These are phyloP conservation scores for Botryosphaeria dothidea DNA, from an alignment of 2,329 filamentous ascomycete species.

Conservation along the genomic window DNA sequence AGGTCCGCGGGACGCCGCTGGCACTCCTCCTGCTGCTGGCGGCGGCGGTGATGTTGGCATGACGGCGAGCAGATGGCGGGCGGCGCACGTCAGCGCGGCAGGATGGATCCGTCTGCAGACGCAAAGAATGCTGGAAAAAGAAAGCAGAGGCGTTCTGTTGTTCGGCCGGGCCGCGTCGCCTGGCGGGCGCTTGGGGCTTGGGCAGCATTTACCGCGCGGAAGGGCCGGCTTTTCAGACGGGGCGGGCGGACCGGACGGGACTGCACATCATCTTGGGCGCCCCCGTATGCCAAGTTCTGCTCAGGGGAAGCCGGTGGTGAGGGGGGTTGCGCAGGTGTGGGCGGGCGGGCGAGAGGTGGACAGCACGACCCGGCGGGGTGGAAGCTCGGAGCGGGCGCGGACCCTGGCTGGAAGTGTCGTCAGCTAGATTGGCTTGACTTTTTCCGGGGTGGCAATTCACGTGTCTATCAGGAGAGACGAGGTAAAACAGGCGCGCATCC, in stretches of 20 bases:
- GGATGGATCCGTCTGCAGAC: not conserved
- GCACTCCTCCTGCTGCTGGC: not conserved
- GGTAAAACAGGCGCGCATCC: constrained; percentile 8
- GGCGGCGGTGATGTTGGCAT: not conserved
- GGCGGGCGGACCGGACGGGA: constrained; percentile 7
- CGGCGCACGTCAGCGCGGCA: constrained; percentile 6
- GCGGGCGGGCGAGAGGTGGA: not conserved
- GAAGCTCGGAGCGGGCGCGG: constrained; percentile 5
- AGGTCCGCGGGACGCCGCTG: not conserved
- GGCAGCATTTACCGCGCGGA: constrained; percentile 13
- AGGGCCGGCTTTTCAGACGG: not conserved
- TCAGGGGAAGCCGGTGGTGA: not conserved
- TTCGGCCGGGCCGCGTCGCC: constrained; percentile 10
- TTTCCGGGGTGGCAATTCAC: constrained; percentile 1
- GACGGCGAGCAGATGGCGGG: not conserved
- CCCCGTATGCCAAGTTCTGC: not conserved
- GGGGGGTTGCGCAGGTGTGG: not conserved
- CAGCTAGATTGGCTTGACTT: not conserved
- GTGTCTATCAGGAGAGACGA: constrained; percentile 14
- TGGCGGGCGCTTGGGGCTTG: constrained; percentile 5
- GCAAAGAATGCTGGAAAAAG: constrained; percentile 6
- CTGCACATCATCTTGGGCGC: constrained; percentile 10
- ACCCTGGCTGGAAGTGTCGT: not conserved
- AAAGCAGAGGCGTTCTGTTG: not conserved
- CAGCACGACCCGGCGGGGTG: not conserved